Evolutionary conservation across 2,329 filamentous ascomycete genomes (phyloP).

Genomic region (Knoxdaviesia proteae): DNA sequence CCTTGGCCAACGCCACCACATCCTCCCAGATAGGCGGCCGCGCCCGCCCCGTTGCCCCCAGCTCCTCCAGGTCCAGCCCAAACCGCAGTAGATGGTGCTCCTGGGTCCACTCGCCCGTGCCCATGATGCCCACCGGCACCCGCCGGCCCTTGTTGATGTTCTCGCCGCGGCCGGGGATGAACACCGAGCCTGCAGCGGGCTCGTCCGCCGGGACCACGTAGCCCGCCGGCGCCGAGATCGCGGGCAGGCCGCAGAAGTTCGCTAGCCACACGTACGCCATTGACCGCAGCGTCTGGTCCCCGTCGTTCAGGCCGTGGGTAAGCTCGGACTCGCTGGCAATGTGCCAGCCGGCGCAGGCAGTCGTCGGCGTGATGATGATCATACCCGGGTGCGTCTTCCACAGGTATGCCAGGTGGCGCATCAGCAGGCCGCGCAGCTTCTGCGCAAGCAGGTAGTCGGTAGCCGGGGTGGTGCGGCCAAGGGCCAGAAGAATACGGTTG

Average conservation of each 20-base stretch:
- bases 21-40: conserved; percentile 23
- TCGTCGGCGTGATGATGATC: conserved; percentile 51
- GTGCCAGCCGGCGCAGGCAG: conserved; percentile 24
- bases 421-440: conserved; percentile 45
- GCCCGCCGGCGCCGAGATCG: conserved; percentile 23
- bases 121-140: conserved; percentile 33
- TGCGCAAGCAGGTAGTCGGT: conserved; percentile 50
- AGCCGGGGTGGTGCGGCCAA: conserved; percentile 40
- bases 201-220: conserved; percentile 18
- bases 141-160: too few species aligned
- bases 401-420: conserved; percentile 49
- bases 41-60: conserved; percentile 13
- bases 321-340: conserved; percentile 17
- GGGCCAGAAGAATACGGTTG: conserved; percentile 44
- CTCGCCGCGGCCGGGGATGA: conserved; percentile 13
- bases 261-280: conserved; percentile 31
- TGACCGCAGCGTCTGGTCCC: conserved; percentile 21
- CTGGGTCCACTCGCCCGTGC: conserved; percentile 30
- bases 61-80: conserved; percentile 22
- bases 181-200: conserved; percentile 11
- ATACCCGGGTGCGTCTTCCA: conserved; percentile 46
- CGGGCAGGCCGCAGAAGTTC: conserved; percentile 27
- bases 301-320: conserved; percentile 21
- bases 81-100: conserved; percentile 27
- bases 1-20: conserved; percentile 16